phyloP scores from a whole-genome alignment of 2,329 filamentous ascomycete genomes.

The Sclerotinia borealis region DNA sequence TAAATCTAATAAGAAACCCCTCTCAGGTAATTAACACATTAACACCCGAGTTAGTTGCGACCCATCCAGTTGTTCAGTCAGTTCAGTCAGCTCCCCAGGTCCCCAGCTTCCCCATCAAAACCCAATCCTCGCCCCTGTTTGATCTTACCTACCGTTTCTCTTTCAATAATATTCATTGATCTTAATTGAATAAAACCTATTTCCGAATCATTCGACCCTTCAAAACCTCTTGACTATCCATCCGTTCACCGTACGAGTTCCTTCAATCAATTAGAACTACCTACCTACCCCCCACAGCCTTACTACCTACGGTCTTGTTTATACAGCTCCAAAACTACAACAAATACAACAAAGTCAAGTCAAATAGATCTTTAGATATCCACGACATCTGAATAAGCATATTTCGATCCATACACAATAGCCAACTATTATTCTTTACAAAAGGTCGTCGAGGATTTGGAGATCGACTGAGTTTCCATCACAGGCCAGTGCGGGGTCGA shows the following conservation, averaged over 20 bases:
- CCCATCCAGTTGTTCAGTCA: no score
- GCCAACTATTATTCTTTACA: not conserved
- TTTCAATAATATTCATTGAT: not conserved
- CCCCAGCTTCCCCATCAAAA: not conserved
- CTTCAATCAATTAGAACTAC: not conserved
- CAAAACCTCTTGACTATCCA: not conserved
- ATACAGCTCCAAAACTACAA: not conserved
- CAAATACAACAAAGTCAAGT: not conserved
- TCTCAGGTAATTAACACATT: no score
- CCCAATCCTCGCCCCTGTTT: not conserved
- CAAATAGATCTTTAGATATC: not conserved
- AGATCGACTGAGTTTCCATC: not conserved
- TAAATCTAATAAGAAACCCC: no score
- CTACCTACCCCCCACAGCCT: not conserved
- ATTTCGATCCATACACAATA: not conserved
- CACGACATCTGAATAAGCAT: not conserved
- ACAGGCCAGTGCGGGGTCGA: constrained; percentile 10
- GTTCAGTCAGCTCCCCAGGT: not conserved
- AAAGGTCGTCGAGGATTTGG: not conserved
- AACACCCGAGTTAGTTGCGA: not conserved
- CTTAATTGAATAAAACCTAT: not conserved
- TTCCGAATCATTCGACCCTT: not conserved
- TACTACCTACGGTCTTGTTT: not conserved
- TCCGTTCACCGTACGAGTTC: not conserved
- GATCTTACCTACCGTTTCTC: not conserved